Evolutionary conservation across 2,329 filamentous ascomycete genomes (phyloP).

Genomic region (Aspergillus vadensis): DNA sequence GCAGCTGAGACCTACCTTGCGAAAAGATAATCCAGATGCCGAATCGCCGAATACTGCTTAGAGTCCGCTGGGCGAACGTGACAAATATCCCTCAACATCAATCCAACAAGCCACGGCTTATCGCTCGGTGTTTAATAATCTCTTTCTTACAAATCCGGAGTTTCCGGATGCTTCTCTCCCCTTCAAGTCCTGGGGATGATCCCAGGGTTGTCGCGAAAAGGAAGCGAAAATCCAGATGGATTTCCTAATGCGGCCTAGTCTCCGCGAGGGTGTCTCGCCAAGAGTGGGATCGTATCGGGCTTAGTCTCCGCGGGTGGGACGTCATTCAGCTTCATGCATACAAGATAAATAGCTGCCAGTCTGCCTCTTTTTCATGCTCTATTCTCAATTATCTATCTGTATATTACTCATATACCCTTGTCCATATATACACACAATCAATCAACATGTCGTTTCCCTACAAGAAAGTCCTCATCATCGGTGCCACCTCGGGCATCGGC

Average conservation of each 20-base stretch:
- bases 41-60: not conserved
- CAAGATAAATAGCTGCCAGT: not conserved
- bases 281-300: not conserved
- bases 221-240: not conserved
- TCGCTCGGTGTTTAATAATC: too few relatives aligned
- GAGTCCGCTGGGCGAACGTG: too few relatives aligned
- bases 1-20: not conserved
- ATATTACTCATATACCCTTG: not conserved
- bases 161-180: too few relatives aligned
- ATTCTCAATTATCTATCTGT: not conserved
- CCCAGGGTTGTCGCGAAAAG: not conserved
- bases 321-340: not conserved
- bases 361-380: not conserved
- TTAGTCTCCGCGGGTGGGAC: constrained; percentile 3
- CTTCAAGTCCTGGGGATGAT: too few relatives aligned
- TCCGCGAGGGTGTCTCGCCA: constrained; percentile 1
- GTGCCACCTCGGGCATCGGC: constrained; percentile 52
- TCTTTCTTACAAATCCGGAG: too few relatives aligned
- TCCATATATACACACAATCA: not conserved
- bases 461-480: constrained; percentile 57
- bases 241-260: constrained; percentile 5
- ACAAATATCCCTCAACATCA: too few relatives aligned
- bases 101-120: too few relatives aligned
- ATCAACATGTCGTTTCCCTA: constrained; percentile 48
- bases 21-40: not conserved